Conservation (phyloP, 805 yeast genomes). For the Saturnispora quitensis region DNA sequence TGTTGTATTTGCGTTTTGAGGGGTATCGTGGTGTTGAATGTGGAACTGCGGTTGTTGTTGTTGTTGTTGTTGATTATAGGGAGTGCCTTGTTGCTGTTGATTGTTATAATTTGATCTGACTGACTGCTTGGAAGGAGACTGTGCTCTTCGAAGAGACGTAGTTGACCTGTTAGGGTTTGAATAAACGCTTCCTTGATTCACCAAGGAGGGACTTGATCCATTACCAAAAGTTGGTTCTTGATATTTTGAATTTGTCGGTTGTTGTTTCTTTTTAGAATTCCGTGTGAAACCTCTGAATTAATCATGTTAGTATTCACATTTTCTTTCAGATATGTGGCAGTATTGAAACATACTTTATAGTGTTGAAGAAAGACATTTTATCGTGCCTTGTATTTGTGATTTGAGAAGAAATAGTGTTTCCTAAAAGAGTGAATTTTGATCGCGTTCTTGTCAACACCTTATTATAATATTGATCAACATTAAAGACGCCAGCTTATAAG, state of each 20-base stretch:
- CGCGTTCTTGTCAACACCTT: not conserved
- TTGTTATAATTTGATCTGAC: slow-evolving; percentile 23
- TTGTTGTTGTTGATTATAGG: slow-evolving; percentile 3
- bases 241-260: slow-evolving; percentile 15
- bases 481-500: not conserved
- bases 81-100: slow-evolving; percentile 11
- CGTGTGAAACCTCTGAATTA: slow-evolving; percentile 49
- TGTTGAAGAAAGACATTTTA: slow-evolving; percentile 32
- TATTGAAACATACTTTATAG: slow-evolving; percentile 26
- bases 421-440: slow-evolving; percentile 2
- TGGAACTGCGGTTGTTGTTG: slow-evolving; percentile 18
- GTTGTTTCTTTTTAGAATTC: slow-evolving; percentile 27
- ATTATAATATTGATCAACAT: not conserved
- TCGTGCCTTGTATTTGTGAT: not conserved
- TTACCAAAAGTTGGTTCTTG: slow-evolving; percentile 13
- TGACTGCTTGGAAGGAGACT: slow-evolving; percentile 39
- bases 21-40: slow-evolving; percentile 9
- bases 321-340: not conserved
- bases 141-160: slow-evolving; percentile 38
- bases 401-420: not conserved
- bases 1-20: slow-evolving; percentile 16
- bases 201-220: slow-evolving; percentile 15
- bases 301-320: not conserved
- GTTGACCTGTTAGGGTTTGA: slow-evolving; percentile 36
- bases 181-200: slow-evolving; percentile 21